A percentile compares a stretch with the other conserved stretches of the same genome.
These are phyloP conservation scores for Lavandula angustifolia DNA, from an alignment of 257 asterid species.

Conservation along the genomic window DNA sequence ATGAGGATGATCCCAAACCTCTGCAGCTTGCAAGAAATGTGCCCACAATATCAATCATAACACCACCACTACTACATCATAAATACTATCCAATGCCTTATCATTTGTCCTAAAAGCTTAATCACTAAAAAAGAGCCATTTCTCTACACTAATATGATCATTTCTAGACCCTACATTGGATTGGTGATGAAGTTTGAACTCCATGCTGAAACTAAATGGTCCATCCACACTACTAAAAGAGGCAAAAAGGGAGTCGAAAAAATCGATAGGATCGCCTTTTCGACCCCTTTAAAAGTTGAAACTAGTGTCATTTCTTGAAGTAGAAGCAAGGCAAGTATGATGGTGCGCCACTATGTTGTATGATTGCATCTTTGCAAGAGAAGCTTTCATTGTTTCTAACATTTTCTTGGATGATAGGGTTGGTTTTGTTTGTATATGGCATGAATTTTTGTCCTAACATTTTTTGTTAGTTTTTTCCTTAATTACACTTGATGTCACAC, in stretches of 20 bases:
- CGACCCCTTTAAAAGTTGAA: constrained; percentile 14
- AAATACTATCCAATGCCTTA: neutral
- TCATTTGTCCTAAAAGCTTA: neutral
- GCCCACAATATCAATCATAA: neutral
- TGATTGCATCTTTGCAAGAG: constrained; percentile 22
- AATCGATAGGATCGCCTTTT: constrained; percentile 14
- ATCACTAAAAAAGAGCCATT: neutral
- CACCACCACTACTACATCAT: neutral
- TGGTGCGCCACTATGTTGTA: constrained; percentile 27
- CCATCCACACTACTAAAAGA: constrained; percentile 34
- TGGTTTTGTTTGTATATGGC: neutral
- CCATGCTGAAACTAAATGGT: constrained; percentile 17
- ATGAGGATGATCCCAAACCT: constrained; percentile 2
- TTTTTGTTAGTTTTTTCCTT: neutral
- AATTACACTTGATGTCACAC: neutral
- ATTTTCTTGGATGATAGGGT: no score
- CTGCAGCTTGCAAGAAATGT: neutral
- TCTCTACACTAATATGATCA: neutral
- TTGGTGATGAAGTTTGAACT: constrained; percentile 12
- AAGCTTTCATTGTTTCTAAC: constrained; percentile 7
- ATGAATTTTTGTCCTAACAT: neutral
- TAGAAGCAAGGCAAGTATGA: constrained; percentile 41
- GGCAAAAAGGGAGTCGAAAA: neutral
- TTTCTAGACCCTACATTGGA: neutral
- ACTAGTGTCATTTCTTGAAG: constrained; percentile 30